These are phyloP conservation scores for Xylariomycetidae sp. DNA, from an alignment of 2,329 filamentous ascomycete genomes.

Conservation along the genomic window DNA sequence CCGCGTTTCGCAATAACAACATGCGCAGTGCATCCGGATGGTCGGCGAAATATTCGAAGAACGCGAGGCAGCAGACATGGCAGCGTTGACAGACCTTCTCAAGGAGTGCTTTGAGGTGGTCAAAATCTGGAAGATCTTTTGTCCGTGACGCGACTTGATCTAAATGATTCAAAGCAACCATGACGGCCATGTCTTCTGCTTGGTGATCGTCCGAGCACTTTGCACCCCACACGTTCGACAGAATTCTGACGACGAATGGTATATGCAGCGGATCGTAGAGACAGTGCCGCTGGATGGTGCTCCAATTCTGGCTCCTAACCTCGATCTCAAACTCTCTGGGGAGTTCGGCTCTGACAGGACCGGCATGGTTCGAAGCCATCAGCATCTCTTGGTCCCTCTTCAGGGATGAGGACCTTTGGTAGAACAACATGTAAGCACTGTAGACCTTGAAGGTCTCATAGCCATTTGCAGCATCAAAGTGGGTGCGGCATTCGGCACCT, in stretches of 20 bases:
- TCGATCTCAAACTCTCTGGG: conserved; percentile 45
- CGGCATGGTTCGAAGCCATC: conserved; percentile 27
- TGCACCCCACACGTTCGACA: conserved; percentile 51
- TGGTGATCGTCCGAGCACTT: conserved; percentile 45
- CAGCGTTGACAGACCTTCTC: conserved; percentile 45
- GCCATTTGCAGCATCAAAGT: conserved; percentile 41
- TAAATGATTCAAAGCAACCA: conserved; percentile 59
- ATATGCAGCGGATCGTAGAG: conserved; percentile 71
- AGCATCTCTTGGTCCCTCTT: conserved; percentile 46
- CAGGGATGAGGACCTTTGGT: conserved; percentile 72
- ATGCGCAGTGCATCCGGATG: conserved; percentile 57
- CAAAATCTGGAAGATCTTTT: conserved; percentile 63
- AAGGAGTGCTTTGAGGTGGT: conserved; percentile 46
- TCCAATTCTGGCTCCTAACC: conserved; percentile 68
- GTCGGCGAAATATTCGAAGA: conserved; percentile 56
- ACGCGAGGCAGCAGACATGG: conserved; percentile 51
- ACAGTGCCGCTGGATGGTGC: conserved; percentile 71
- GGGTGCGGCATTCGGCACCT: conserved; percentile 53
- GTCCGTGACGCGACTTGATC: conserved; percentile 71
- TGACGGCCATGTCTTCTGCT: conserved; percentile 47
- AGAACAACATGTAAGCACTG: conserved; percentile 98
- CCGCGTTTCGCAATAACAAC: conserved; percentile 58
- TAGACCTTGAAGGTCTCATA: conserved; percentile 69
- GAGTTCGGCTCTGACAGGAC: conserved; percentile 42
- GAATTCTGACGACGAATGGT: conserved; percentile 59